These are phyloP conservation scores for Yamadazyma taylorii DNA, from an alignment of 1,139 yeast species.

Conservation along the genomic window DNA sequence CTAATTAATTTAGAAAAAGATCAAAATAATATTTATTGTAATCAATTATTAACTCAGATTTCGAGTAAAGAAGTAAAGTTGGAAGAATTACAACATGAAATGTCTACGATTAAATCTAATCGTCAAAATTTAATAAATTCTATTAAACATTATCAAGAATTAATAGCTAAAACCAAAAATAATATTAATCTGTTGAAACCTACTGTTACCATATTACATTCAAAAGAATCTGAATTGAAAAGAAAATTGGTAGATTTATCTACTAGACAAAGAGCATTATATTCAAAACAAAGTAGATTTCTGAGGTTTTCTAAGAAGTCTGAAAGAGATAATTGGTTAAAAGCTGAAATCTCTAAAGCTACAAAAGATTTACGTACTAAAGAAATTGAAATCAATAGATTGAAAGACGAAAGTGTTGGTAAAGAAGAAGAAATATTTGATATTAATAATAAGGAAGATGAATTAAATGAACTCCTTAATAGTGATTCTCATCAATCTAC, in stretches of 20 bases:
- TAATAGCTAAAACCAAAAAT: constrained; percentile 23
- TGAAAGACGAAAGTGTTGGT: constrained; percentile 20
- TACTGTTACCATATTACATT: constrained; percentile 35
- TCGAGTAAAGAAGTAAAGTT: constrained; percentile 43
- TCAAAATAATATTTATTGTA: constrained; percentile 50
- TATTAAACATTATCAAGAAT: constrained; percentile 20
- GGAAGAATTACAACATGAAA: constrained; percentile 24
- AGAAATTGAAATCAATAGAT: constrained; percentile 24
- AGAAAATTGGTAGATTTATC: constrained; percentile 43
- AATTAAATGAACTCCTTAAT: constrained; percentile 32
- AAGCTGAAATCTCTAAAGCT: constrained; percentile 25
- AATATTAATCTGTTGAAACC: constrained; percentile 38
- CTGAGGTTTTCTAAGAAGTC: constrained; percentile 54
- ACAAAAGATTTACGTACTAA: constrained; percentile 19
- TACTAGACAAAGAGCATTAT: constrained; percentile 60
- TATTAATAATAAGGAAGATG: constrained; percentile 40
- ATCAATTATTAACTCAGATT: constrained; percentile 44
- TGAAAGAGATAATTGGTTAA: constrained; percentile 74
- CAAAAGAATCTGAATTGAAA: constrained; percentile 43
- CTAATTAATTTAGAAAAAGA: constrained; percentile 51
- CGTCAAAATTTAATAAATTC: constrained; percentile 17
- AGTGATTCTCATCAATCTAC: constrained; percentile 20
- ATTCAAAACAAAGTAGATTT: constrained; percentile 73
- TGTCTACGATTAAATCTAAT: constrained; percentile 18
- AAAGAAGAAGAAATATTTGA: constrained; percentile 21